Evolutionary conservation across 768 basidiomycete species (phyloP), one percentile per base, ranked within the genome.

Genomic region (Tylopilus plumbeoviolaceoides): DNA sequence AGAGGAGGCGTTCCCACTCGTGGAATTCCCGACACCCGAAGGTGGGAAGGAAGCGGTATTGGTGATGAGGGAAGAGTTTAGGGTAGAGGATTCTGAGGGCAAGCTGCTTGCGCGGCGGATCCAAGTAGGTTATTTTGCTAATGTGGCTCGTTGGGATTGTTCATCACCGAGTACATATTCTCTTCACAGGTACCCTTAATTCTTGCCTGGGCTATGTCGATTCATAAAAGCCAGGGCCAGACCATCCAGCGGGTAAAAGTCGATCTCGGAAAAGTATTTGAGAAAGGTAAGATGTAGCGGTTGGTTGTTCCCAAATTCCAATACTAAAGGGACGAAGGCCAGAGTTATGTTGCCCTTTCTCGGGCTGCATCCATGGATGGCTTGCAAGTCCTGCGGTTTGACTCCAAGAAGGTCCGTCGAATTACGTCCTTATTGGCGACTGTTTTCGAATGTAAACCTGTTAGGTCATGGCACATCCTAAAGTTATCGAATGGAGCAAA

Each of bases 211-310:
- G 85, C 87, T 0, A 84, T 87, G 74, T 81, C 81, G 2, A 88
- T 90, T 51, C 87, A 89, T 70, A 90, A 90, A 67, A 80, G 78
- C 51, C 88, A 89, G 61, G 87, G 87, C 1, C 84, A 87, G 59
- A 89, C 88, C 0, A 77, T 90, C 41, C 77, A 80, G 41, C 73
- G 78, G 41, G 81, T 86, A 49, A 83, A 78, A 59, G 75, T 87
- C 30, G 84, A 86, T 63, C 76, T 89, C 17, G 75, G 78, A 10
- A 76, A 71, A 36, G 81, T 86, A n/a, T 87, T 87, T 61, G 85
- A 80, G 62, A 78, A 78, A 53, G 78, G 77, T 76, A 44, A 36
- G 64, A 48, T 11, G 1, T 15, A 27, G 25, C 4, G 1, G 0
- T n/a, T n/a, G 5, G 10, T 2, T 12, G 11, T 18, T 21, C n/a